Evolutionary conservation across 176 grass and related monocot genomes (phyloP), one percentile per base, ranked within the genome.

Genomic region (Oryza glumipatula): DNA sequence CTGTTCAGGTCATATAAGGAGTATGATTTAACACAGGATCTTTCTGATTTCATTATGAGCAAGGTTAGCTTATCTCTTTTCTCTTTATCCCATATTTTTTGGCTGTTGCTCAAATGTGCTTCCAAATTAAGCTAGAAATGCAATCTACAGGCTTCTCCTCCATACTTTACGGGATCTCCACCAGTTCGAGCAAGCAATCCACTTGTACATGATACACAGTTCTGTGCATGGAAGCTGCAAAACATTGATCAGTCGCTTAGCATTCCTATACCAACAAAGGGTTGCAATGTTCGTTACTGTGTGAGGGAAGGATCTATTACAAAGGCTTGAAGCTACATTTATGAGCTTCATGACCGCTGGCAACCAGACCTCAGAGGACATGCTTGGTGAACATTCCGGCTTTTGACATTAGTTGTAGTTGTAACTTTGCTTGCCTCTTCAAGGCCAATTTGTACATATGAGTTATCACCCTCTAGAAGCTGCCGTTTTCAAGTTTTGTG

Each of bases 121-220:
- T 77, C 32, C 54, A 66, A 4, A 35, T 63, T 80, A 63, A 83
- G 41, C 54, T 65, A 65, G 49, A 76, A 23, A 33, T 3, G 17
- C 68, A 74, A 84, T 66, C 43, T 87, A 51, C 58, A 94, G 92
- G 83, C 89, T 77, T 94, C 92, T 72, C 92, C 92, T 84, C 92
- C 92, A 16, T 89, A 87, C 81, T 89, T 85, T 22, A 69, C 73
- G 72, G 89, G 92, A 58, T 91, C 92, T 26, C 89, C 89, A 0
- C 89, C 92, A 68, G 82, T 91, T 80, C 86, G 83, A 32, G 80
- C 79, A 86, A 87, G 80, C 75, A 94, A 94, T 78, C 92, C 83
- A 41, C 83, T 94, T 80, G 78, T 89, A 56, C 86, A 81, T 30
- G 86, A 94, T 74, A 74, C 82, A 33, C 73, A 79, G 49, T 94